Conservation (phyloP, 345 rosid genomes). For the Gossypium australe region DNA sequence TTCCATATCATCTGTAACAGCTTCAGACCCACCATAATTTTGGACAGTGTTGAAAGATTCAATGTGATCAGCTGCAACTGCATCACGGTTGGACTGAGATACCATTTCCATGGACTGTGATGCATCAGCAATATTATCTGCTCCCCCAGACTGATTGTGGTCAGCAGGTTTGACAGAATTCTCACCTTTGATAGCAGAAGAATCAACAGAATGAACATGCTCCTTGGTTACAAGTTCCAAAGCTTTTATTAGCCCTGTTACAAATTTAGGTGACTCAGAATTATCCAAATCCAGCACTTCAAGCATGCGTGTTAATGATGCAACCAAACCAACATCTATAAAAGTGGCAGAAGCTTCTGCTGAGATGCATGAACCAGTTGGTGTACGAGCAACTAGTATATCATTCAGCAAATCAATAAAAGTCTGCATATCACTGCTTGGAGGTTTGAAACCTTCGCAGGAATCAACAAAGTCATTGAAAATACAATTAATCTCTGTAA, state of each 20-base stretch:
- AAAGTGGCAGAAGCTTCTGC: slow-evolving; percentile 88
- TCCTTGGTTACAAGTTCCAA: slow-evolving; percentile 93
- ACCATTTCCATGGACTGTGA: slow-evolving; percentile 52
- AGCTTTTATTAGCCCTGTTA: slow-evolving; percentile 71
- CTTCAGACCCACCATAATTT: slow-evolving; percentile 68
- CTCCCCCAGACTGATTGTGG: slow-evolving; percentile 46
- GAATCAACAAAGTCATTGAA: slow-evolving; percentile 65
- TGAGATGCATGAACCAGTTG: slow-evolving; percentile 75
- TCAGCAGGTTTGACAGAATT: slow-evolving; percentile 49
- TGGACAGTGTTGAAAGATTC: slow-evolving; percentile 48
- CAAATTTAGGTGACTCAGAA: slow-evolving; percentile 79
- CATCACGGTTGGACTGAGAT: slow-evolving; percentile 51
- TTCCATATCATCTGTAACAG: slow-evolving; percentile 93
- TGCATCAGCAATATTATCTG: slow-evolving; percentile 46
- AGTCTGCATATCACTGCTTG: slow-evolving; percentile 59
- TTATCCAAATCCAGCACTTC: slow-evolving; percentile 89
- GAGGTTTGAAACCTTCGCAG: slow-evolving; percentile 46
- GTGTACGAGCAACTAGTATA: slow-evolving; percentile 76
- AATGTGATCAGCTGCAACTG: slow-evolving; percentile 46
- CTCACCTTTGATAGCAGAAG: slow-evolving; percentile 47
- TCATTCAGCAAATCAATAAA: slow-evolving; percentile 82
- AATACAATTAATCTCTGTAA: slow-evolving; percentile 60
- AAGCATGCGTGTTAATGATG: slow-evolving; percentile 76
- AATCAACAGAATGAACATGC: slow-evolving; percentile 65
- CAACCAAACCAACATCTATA: slow-evolving; percentile 79